A percentile compares a stretch with the other conserved stretches of the same genome.
These are phyloP conservation scores for Entoloma clypeatum DNA, from an alignment of 1,284 basidiomycete species.

Conservation along the genomic window DNA sequence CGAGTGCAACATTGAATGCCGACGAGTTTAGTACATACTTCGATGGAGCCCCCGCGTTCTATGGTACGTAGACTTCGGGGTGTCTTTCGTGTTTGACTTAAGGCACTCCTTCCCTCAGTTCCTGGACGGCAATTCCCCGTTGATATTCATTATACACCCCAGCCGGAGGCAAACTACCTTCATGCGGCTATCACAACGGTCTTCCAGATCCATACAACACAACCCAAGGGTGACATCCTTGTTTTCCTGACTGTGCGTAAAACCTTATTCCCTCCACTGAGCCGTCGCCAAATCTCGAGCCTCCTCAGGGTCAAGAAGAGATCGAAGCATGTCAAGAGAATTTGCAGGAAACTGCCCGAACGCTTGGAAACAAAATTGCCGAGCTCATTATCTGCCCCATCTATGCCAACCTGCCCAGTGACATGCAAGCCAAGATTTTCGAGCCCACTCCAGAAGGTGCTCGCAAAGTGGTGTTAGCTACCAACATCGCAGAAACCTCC, in stretches of 20 bases:
- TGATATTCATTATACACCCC: constrained; percentile 97
- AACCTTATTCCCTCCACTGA: constrained; percentile 1
- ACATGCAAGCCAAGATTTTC: constrained; percentile 99
- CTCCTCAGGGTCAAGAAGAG: constrained; percentile 88
- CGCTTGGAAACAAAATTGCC: constrained; percentile 92
- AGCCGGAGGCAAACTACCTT: constrained; percentile 97
- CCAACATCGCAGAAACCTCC: constrained; percentile 98
- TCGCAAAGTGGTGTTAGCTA: constrained; percentile 95
- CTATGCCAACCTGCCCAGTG: constrained; percentile 96
- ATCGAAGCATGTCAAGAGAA: constrained; percentile 98
- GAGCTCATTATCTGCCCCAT: constrained; percentile 97
- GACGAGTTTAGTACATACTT: constrained; percentile 97
- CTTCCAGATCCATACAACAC: constrained; percentile 98
- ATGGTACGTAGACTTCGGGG: constrained; percentile 52
- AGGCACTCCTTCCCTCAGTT: constrained; percentile 44
- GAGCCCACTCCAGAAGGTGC: constrained; percentile 97
- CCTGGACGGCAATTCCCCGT: constrained; percentile 97
- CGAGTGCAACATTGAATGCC: constrained; percentile 95
- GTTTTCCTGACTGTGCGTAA: constrained; percentile 87
- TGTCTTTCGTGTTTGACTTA: background rate
- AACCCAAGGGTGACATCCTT: constrained; percentile 97
- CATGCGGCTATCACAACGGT: constrained; percentile 98
- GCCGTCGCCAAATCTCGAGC: constrained; percentile 8
- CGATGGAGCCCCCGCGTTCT: constrained; percentile 91
- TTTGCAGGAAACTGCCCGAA: constrained; percentile 90